Evolutionary conservation across 352 stramenopile genomes (phyloP).

Genomic region (Blastocystis sp.): DNA sequence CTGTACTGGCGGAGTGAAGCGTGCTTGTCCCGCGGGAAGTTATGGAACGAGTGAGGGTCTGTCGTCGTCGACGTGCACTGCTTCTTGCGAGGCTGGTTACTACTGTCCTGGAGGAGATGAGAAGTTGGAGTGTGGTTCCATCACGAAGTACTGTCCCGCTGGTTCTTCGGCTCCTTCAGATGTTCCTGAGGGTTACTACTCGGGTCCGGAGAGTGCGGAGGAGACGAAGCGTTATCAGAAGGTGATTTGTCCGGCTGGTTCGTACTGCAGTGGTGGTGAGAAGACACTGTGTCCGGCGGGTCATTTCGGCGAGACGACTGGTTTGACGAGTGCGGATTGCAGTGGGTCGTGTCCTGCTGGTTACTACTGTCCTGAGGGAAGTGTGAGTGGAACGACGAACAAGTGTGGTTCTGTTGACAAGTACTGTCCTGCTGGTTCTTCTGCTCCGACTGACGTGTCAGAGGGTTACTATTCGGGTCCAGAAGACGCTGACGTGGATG

Average conservation of each 20-base stretch:
- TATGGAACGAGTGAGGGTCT: too few relatives aligned
- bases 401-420: conserved; percentile 38
- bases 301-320: background rate
- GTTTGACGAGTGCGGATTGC: background rate
- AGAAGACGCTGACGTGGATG: background rate
- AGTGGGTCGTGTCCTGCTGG: conserved; percentile 25
- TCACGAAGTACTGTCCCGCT: too few relatives aligned
- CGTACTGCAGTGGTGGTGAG: conserved; percentile 4
- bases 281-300: background rate
- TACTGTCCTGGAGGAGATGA: background rate
- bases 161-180: too few relatives aligned
- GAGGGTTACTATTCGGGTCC: conserved; percentile 10
- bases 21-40: too few relatives aligned
- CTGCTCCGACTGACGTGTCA: background rate
- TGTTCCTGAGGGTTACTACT: too few relatives aligned
- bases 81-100: too few relatives aligned
- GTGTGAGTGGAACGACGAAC: background rate
- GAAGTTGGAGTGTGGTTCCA: too few relatives aligned
- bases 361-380: conserved; percentile 34
- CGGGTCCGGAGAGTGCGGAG: too few relatives aligned
- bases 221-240: background rate
- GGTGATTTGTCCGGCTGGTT: conserved; percentile 21
- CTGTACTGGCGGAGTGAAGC: too few relatives aligned
- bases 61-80: too few relatives aligned
- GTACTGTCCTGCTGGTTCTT: background rate